Conservation (phyloP, 1,284 basidiomycete species). For the Athelia sp. region DNA sequence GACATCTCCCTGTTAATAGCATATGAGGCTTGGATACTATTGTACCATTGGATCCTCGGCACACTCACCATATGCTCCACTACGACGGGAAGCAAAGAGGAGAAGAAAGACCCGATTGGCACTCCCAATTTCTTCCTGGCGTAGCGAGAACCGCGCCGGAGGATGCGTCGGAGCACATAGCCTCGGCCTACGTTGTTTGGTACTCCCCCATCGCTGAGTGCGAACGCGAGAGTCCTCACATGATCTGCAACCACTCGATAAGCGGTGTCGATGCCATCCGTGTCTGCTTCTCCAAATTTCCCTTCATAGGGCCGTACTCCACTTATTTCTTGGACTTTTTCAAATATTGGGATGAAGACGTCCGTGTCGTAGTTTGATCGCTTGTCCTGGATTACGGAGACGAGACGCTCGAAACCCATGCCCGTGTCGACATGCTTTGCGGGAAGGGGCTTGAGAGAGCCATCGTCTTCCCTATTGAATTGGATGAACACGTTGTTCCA, state of each 20-base stretch:
- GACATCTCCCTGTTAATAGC: constrained; percentile 51
- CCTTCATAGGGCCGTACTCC: constrained; percentile 86
- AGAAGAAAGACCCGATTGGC: constrained; percentile 95
- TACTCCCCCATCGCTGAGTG: constrained; percentile 93
- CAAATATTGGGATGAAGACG: constrained; percentile 88
- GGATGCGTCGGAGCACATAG: constrained; percentile 90
- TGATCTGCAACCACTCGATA: constrained; percentile 98
- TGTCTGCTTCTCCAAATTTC: constrained; percentile 90
- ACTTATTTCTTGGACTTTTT: constrained; percentile 84
- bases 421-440: constrained; percentile 97
- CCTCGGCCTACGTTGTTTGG: constrained; percentile 96
- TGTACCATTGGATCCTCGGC: too few relatives aligned
- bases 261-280: constrained; percentile 94
- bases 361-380: constrained; percentile 98
- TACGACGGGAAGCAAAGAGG: constrained; percentile 84
- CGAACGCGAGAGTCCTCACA: constrained; percentile 92
- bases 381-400: constrained; percentile 89
- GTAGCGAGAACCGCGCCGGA: constrained; percentile 90
- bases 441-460: constrained; percentile 77
- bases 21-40: constrained; percentile 1
- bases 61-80: constrained; percentile 79
- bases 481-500: constrained; percentile 99
- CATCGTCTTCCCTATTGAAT: constrained; percentile 93
- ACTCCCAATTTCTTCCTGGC: constrained; percentile 95
- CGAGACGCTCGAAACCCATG: constrained; percentile 98